phyloP scores from a whole-genome alignment of 139 green algal species.

The Helicosporidium sp. region DNA sequence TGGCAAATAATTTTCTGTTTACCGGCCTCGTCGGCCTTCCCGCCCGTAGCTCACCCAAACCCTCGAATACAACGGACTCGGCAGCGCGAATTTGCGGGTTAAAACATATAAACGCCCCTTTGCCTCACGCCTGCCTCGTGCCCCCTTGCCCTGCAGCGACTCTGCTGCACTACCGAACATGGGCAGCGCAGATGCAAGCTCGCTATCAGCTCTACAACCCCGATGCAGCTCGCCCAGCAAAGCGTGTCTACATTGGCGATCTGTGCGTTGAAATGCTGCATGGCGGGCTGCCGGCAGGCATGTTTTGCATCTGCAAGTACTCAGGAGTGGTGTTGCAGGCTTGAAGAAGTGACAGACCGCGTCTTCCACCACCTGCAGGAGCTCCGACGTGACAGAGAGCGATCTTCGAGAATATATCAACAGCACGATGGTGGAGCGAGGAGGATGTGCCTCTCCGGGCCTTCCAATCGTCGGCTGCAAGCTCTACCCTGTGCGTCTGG shows the following conservation, averaged over 20 bases:
- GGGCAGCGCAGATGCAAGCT: slow-evolving; percentile 17
- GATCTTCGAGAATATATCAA: slow-evolving; percentile 27
- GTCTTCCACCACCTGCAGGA: too few species aligned
- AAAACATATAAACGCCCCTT: too few species aligned
- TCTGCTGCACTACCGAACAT: slow-evolving; percentile 22
- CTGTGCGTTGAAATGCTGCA: slow-evolving; percentile 27
- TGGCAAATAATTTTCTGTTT: too few species aligned
- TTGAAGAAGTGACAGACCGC: too few species aligned
- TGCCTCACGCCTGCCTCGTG: not conserved
- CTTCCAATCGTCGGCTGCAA: slow-evolving; percentile 28
- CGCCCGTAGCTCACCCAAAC: too few species aligned
- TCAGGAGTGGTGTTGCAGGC: too few species aligned
- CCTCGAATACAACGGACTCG: too few species aligned
- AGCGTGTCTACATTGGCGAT: slow-evolving; percentile 50
- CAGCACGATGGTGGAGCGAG: slow-evolving; percentile 21
- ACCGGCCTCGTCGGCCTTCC: too few species aligned
- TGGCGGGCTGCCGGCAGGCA: not conserved
- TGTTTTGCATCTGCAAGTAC: too few species aligned
- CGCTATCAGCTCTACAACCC: slow-evolving; percentile 36
- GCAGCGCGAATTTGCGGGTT: too few species aligned
- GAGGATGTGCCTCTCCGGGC: slow-evolving; percentile 10
- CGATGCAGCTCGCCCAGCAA: slow-evolving; percentile 40
- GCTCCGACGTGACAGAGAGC: too few species aligned
- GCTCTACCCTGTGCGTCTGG: slow-evolving; percentile 19
- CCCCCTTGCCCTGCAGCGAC: slow-evolving; percentile 8